Evolutionary conservation across 495 filamentous ascomycete genomes (phyloP).

Genomic region (Tuber umbilicatum): DNA sequence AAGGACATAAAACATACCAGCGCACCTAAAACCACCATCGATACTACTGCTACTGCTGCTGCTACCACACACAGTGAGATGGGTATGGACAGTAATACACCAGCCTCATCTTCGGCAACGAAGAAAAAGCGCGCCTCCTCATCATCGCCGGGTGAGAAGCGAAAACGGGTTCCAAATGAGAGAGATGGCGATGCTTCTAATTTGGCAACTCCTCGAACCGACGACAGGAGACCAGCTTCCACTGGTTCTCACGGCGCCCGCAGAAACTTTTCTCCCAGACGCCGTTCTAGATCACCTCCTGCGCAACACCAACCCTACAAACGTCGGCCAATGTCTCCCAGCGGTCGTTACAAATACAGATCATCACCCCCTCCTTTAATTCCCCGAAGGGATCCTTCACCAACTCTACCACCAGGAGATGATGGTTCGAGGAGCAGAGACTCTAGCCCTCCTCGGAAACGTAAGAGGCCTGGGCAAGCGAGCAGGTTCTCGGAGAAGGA

Average conservation of each 20-base stretch:
- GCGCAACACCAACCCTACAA: conserved; percentile 18
- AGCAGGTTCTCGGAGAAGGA: conserved; percentile 67
- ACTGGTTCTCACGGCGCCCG: conserved; percentile 9
- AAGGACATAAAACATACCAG: not conserved
- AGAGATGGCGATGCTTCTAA: not conserved
- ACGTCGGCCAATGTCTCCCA: conserved; percentile 22
- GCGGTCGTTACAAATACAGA: conserved; percentile 29
- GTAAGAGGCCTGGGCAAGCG: conserved; percentile 79
- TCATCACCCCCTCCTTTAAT: conserved; percentile 32
- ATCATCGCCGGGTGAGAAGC: not conserved
- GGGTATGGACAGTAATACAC: not conserved
- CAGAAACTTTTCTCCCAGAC: conserved; percentile 18
- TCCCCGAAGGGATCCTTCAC: conserved; percentile 32
- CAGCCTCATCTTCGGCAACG: not conserved
- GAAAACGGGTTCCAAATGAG: not conserved
- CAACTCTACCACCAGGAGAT: conserved; percentile 37
- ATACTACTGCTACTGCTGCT: not conserved
- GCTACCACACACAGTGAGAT: not conserved
- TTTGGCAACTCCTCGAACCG: conserved; percentile 2
- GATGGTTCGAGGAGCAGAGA: conserved; percentile 23
- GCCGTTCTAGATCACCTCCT: conserved; percentile 25
- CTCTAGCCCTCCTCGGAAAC: conserved; percentile 54
- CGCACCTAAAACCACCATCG: conserved; percentile 7
- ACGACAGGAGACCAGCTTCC: conserved; percentile 4
- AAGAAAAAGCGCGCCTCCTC: not conserved